Percentiles rank a stretch among this genome's conserved stretches.
Conservation (phyloP, 2,329 filamentous ascomycete genomes). For the Venturia nashicola region DNA sequence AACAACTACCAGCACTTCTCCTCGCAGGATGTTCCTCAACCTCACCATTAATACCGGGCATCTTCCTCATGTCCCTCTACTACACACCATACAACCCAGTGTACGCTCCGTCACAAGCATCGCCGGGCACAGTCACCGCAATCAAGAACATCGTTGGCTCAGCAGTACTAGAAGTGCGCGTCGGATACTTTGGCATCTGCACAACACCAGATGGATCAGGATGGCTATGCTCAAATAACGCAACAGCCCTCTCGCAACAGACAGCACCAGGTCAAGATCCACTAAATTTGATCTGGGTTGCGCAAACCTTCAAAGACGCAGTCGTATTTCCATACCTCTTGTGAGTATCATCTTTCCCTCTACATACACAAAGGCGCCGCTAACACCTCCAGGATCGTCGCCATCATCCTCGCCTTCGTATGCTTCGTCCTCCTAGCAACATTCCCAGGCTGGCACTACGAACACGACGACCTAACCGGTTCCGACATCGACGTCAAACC, state of each 20-base stretch:
- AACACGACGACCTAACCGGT: conserved; percentile 61
- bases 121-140: conserved; percentile 74
- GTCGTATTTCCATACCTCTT: conserved; percentile 97
- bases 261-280: conserved; percentile 87
- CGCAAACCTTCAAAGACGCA: conserved; percentile 93
- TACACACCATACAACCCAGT: conserved; percentile 76
- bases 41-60: conserved; percentile 84
- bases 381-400: conserved; percentile 60
- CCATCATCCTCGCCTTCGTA: conserved; percentile 92
- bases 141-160: conserved; percentile 82
- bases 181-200: conserved; percentile 97
- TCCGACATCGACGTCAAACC: conserved; percentile 86
- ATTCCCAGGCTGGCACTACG: conserved; percentile 95
- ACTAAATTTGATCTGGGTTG: conserved; percentile 93
- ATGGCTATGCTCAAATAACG: conserved; percentile 96
- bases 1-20: conserved; percentile 55
- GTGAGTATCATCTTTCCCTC: conserved; percentile 36
- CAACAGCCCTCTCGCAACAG: conserved; percentile 81
- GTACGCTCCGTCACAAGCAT: conserved; percentile 77
- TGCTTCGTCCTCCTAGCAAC: conserved; percentile 91
- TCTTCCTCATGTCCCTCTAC: conserved; percentile 97
- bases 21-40: conserved; percentile 95
- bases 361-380: conserved; percentile 7
- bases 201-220: conserved; percentile 81
- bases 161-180: conserved; percentile 75